Percentiles rank a stretch among this genome's conserved stretches.
Conservation (phyloP, 768 basidiomycete genomes). For the Rhodotorula diobovata region DNA sequence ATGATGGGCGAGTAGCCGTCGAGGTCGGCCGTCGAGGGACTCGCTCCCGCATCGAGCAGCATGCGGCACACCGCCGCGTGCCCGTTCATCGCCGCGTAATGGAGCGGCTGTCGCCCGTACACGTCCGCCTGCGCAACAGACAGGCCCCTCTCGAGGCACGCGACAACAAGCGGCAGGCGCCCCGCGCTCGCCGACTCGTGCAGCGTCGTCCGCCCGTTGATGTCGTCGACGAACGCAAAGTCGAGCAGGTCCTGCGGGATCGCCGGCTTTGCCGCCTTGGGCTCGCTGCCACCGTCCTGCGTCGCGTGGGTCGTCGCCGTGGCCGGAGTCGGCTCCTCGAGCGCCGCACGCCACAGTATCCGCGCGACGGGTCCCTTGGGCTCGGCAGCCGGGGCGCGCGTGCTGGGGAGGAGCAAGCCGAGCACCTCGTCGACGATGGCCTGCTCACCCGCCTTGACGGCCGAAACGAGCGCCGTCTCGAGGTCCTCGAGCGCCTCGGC, state of each 20-base stretch:
- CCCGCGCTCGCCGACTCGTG: conserved; percentile 87
- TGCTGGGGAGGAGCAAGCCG: conserved; percentile 61
- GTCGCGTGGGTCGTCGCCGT: neutral
- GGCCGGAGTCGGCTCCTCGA: conserved; percentile 56
- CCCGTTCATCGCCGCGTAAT: conserved; percentile 94
- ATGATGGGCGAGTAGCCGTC: conserved; percentile 93
- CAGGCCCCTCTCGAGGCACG: conserved; percentile 72
- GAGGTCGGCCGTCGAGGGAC: conserved; percentile 68
- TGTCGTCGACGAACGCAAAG: conserved; percentile 89
- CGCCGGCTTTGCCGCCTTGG: conserved; percentile 57
- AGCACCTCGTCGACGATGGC: conserved; percentile 85
- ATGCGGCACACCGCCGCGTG: conserved; percentile 68
- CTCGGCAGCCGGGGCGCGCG: conserved; percentile 52
- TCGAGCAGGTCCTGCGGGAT: conserved; percentile 69
- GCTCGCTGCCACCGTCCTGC: conserved; percentile 53
- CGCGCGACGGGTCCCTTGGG: conserved; percentile 69
- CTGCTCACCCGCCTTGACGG: conserved; percentile 60
- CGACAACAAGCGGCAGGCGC: conserved; percentile 64
- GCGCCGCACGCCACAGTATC: conserved; percentile 89
- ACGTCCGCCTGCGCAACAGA: conserved; percentile 71
- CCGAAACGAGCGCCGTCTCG: conserved; percentile 39
- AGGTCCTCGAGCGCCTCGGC: conserved; percentile 46
- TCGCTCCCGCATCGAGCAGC: conserved; percentile 65
- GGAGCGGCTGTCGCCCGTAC: conserved; percentile 87
- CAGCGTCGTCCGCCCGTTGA: conserved; percentile 88